A percentile compares a stretch with the other conserved stretches of the same genome.
These are phyloP conservation scores for Nothopassalora personata DNA, from an alignment of 2,329 filamentous ascomycete species.

Conservation along the genomic window DNA sequence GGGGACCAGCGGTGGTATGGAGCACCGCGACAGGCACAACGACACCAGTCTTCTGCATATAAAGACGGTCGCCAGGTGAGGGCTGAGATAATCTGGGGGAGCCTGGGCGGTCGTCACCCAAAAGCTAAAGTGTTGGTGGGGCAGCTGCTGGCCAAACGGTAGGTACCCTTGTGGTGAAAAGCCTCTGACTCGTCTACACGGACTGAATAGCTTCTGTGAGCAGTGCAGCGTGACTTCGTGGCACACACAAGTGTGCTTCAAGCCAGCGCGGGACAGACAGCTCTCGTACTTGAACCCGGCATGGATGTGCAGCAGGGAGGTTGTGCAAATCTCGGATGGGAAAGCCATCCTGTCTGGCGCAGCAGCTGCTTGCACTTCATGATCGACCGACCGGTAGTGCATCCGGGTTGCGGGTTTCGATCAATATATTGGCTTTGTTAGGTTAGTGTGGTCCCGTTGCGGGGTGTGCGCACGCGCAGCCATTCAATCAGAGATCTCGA, in stretches of 20 bases:
- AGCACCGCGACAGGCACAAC: background rate
- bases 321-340: slow-evolving; percentile 3
- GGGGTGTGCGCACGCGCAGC: slow-evolving; percentile 2
- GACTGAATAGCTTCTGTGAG: background rate
- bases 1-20: background rate
- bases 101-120: background rate
- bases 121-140: background rate
- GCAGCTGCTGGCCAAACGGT: background rate
- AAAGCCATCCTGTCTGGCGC: background rate
- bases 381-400: background rate
- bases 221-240: slow-evolving; percentile 3
- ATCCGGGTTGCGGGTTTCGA: background rate
- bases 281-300: background rate
- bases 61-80: background rate
- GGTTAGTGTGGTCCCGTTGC: background rate
- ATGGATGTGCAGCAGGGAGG: background rate
- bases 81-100: background rate
- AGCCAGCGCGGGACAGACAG: background rate
- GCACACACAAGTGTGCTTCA: background rate
- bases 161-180: background rate
- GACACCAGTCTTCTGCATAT: background rate
- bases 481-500: background rate
- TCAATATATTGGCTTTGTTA: background rate
- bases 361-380: background rate
- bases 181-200: slow-evolving; percentile 3